Base-by-base conservation (phyloP, 306 rosid genomes). In the Herpetospermum pedunculosum region DNA sequence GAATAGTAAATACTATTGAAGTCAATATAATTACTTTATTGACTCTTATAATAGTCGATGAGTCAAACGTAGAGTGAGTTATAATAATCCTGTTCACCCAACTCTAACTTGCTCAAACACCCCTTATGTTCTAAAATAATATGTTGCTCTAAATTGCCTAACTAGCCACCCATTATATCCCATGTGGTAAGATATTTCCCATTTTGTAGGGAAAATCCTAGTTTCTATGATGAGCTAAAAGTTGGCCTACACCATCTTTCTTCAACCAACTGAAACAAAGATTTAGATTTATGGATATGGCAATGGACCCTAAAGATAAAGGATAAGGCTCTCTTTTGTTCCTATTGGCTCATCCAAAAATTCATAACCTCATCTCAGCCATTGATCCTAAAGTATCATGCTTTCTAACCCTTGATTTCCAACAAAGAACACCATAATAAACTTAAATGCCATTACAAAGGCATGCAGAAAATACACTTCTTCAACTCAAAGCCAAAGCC, bases 271-370 rank as follows among this genome's bases (percentile, higher is more conserved):
- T 47, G 76, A 64, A 59, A 3, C 7, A 57, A 34, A 80, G 89
- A 50, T 83, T 79, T 54, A 74, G 90, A 89, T 88, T 68, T 86
- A 79, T 43, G 37, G 88, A 91, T 87, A 83, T 78, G 70, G 70
- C 69, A 11, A 16, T 40, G 72, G 34, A 23, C 50, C 4, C 40
- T 4, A 67, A 67, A 40, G 97, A 94, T 91, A 91, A 85, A 77
- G 70, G 99, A 95, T 95, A 95, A 95, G 99, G 84, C 78, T 9
- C 75, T 5, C 76, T 26, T 38, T 60, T 48, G 29, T 48, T 84
- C 76, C 75, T 40, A 84, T 84, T 86, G 88, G 90, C 81, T 60
- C 52, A 49, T 69, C 79, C 78, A 64, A n/a, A 35, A 74, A 69
- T 81, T 58, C 60, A 40, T 52, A 3, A 62, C 0, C 75, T 4